These are phyloP conservation scores for Boletus tylopilopsis DNA, from an alignment of 768 basidiomycete genomes.

Conservation along the genomic window DNA sequence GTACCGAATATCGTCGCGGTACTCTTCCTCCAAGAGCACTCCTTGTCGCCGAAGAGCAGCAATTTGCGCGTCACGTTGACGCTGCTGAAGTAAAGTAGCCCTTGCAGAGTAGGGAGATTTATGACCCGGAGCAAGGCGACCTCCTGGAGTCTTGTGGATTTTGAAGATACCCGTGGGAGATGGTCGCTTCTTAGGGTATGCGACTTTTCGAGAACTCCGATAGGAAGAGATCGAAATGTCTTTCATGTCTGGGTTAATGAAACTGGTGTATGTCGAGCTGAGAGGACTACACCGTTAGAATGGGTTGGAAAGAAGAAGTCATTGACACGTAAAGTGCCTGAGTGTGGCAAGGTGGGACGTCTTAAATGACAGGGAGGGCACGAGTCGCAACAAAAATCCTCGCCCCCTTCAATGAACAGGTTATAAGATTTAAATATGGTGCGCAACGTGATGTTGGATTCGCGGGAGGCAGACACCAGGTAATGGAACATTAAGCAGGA, in stretches of 20 bases:
- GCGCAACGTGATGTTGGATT: constrained; percentile 4
- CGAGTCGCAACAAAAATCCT: neutral
- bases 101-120: constrained; percentile 68
- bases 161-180: constrained; percentile 78
- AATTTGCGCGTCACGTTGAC: constrained; percentile 67
- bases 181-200: constrained; percentile 84
- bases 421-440: constrained; percentile 11
- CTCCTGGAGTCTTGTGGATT: constrained; percentile 50
- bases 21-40: constrained; percentile 89
- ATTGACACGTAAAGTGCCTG: constrained; percentile 4
- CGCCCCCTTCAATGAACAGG: constrained; percentile 3
- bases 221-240: constrained; percentile 59
- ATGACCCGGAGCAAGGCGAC: constrained; percentile 45
- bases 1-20: constrained; percentile 83
- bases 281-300: constrained; percentile 20
- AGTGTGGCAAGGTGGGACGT: neutral
- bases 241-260: constrained; percentile 58
- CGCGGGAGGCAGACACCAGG: neutral
- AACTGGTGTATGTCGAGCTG: constrained; percentile 37
- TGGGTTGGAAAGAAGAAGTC: constrained; percentile 3
- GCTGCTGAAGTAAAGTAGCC: constrained; percentile 55
- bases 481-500: constrained; percentile 8
- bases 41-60: constrained; percentile 67
- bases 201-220: constrained; percentile 57
- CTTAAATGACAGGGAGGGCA: neutral